Evolutionary conservation across 2,329 filamentous ascomycete species (phyloP), one percentile per base, ranked within the genome.

Genomic region (Pseudogymnoascus sp.): DNA sequence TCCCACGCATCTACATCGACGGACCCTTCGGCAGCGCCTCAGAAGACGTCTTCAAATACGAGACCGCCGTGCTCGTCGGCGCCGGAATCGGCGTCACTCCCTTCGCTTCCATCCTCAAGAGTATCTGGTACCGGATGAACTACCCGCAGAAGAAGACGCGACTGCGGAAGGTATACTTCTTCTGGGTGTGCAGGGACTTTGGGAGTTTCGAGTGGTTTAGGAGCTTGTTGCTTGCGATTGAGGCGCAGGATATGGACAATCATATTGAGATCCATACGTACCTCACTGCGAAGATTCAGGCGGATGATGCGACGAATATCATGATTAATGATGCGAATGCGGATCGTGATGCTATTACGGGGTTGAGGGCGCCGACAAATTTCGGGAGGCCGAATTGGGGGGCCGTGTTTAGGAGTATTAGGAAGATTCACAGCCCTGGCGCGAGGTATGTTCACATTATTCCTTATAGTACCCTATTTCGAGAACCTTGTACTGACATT

Each of bases 111-210:
- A 93, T 93, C 70, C 82, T 93, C 73, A 96, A 96, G 81, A 92
- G 89, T 62, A 93, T 96, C 77, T 96, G 91, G 91, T 96, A 95
- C 80, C 86, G 90, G 61, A 92, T 93, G 88, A 93, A 92, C 81
- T 93, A 91, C 77, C 89, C 89, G 2, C 87, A 90, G 74, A 85
- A 88, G 76, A 89, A 89, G 78, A 93, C 90, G 2, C 83, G 90
- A 3, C 81, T 96, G 48, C 83, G 87, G 72, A 96, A 95, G 76
- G 90, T 96, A 23, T 96, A 95, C 80, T 95, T 95, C 80, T 92
- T 95, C 83, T 95, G 91, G 91, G 87, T 95, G 67, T 93, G 90
- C 80, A 84, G 90, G 76, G 90, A 95, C 76, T 93, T 93, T 72
- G 90, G 88, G 36, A 92, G 89, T 0, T 93, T 95, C 71, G 90